Evolutionary conservation across 371 early-diverging fungal genomes (phyloP).

Genomic region (Mucor lusitanicus): DNA sequence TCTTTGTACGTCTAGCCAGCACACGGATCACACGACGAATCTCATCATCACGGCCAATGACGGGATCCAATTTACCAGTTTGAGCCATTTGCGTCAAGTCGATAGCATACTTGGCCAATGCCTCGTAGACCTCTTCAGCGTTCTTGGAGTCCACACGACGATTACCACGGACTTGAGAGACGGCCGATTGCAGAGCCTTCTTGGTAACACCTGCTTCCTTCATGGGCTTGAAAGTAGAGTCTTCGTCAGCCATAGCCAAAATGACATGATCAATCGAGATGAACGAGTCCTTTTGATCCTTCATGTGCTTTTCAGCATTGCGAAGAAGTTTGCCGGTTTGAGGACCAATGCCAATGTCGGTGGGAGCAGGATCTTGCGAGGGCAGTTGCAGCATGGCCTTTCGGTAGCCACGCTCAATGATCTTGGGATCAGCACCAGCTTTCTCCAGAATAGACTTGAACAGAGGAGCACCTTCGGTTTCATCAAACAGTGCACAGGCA

Average conservation of each 20-base stretch:
- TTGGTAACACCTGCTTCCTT: conserved; percentile 71
- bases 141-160: conserved; percentile 81
- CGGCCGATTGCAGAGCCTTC: conserved; percentile 75
- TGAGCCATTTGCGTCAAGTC: conserved; percentile 82
- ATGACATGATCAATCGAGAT: conserved; percentile 90
- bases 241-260: conserved; percentile 75
- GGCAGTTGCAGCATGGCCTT: conserved; percentile 79
- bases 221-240: conserved; percentile 62
- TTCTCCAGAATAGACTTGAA: conserved; percentile 77
- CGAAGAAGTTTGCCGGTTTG: conserved; percentile 66
- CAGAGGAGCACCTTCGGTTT: conserved; percentile 60
- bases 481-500: conserved; percentile 79
- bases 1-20: conserved; percentile 82
- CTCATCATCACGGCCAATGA: conserved; percentile 89
- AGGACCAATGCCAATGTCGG: conserved; percentile 66
- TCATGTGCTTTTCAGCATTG: conserved; percentile 74
- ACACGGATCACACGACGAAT: conserved; percentile 86
- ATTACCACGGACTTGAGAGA: conserved; percentile 83
- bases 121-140: conserved; percentile 85
- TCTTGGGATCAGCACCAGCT: conserved; percentile 77
- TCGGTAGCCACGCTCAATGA: conserved; percentile 79
- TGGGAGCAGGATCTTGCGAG: conserved; percentile 86
- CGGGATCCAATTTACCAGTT: conserved; percentile 81
- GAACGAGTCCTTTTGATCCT: conserved; percentile 83
- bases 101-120: conserved; percentile 94